Evolutionary conservation across 2,329 filamentous ascomycete genomes (phyloP), one percentile per base, ranked within the genome.

Genomic region (Fusarium verrucosum): DNA sequence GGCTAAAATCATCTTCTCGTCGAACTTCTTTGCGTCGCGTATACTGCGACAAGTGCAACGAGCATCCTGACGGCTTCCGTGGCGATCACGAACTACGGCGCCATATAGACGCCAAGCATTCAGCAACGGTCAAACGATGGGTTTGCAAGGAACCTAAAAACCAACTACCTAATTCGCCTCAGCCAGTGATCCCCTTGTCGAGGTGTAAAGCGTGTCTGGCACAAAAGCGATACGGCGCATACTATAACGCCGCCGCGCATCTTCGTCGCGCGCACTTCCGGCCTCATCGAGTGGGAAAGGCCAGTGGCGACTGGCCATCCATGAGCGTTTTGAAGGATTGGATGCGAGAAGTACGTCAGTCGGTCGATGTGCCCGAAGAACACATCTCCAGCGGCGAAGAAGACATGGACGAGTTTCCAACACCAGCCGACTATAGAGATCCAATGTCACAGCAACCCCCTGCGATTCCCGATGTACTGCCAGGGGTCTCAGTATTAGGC

Each of bases 21-120:
- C 78, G 83, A 23, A 80, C 82, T 20, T 85, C 87, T 22, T 84
- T 92, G 47, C 85, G 87, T 22, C 91, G 92, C 67, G 89, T 93
- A 45, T 89, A 87, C 73, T 97, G 94, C 76, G 81, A 82, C 17
- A 86, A 90, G 69, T 97, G 94, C 79, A 88, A 89, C 66, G 91
- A 92, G 70, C 89, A 94, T 60, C 91, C 91, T 4, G 89, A 93
- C 60, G 93, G 94, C 7, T 97, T 97, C 75, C 89, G 94, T 41
- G 94, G 94, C 56, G 92, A 96, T 53, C 94, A 97, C 75, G 94
- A 97, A 75, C 82, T 93, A 44, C 83, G 89, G 52, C 84, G 91
- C 55, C 91, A 94, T 74, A 81, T 79, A 17, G 83, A 86, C 58
- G 83, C 84, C 7, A 85, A 85, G 58, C 84, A 87, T 65, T 83